A percentile compares a stretch with the other conserved stretches of the same genome.
These are phyloP conservation scores for Pontederia paniculata DNA, from an alignment of 176 grass and related monocot species.

Conservation along the genomic window DNA sequence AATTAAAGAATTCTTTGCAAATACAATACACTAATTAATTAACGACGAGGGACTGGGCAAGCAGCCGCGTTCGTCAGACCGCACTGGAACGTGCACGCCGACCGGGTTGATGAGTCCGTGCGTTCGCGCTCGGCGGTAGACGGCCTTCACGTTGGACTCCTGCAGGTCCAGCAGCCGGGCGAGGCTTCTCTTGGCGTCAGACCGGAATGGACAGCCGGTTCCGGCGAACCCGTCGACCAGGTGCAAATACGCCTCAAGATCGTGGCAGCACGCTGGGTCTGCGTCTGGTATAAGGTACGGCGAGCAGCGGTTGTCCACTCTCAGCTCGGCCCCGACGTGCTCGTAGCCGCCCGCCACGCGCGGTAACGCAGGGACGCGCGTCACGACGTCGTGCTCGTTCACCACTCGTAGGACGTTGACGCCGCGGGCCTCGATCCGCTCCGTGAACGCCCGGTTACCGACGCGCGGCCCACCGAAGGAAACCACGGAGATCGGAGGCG, in stretches of 20 bases:
- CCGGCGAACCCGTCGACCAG: constrained; percentile 81
- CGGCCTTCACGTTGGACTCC: constrained; percentile 62
- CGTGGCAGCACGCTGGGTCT: constrained; percentile 62
- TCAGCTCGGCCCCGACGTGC: constrained; percentile 62
- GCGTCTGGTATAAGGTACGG: constrained; percentile 63
- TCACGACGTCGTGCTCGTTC: constrained; percentile 72
- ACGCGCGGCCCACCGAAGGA: constrained; percentile 85
- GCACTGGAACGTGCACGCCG: neutral
- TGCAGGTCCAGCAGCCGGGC: constrained; percentile 56
- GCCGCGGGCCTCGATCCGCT: constrained; percentile 27
- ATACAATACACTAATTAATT: too few relatives aligned
- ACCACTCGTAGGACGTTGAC: constrained; percentile 76
- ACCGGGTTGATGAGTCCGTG: constrained; percentile 41
- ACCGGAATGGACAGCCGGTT: constrained; percentile 51
- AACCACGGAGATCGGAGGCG: constrained; percentile 65
- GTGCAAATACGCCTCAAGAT: constrained; percentile 86
- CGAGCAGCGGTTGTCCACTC: constrained; percentile 53
- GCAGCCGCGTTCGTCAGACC: neutral
- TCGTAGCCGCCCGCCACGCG: constrained; percentile 37
- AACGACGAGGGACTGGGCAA: neutral
- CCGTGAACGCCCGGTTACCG: constrained; percentile 57
- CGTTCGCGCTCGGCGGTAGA: constrained; percentile 49
- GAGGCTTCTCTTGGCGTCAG: constrained; percentile 58
- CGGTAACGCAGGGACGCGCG: constrained; percentile 45
- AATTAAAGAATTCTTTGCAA: too few relatives aligned